Conservation (phyloP, 2,329 filamentous ascomycete species). For the Xylariaceae sp. region DNA sequence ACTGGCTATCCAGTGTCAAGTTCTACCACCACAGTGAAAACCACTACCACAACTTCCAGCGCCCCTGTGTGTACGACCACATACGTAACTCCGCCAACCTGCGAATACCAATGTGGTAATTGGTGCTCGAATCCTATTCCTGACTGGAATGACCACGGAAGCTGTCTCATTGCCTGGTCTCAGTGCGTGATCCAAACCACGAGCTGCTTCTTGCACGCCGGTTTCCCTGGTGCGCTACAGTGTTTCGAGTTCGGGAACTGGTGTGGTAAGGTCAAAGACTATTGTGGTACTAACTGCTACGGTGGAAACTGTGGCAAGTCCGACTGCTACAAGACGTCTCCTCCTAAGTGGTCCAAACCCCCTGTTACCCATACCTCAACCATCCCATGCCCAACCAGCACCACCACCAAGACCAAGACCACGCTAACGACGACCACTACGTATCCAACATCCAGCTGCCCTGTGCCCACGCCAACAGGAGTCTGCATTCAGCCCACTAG, state of each 20-base stretch:
- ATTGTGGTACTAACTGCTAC: constrained; percentile 51
- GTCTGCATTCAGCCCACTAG: constrained; percentile 61
- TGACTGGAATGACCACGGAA: constrained; percentile 51
- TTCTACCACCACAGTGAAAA: neutral
- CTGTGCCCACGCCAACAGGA: constrained; percentile 56
- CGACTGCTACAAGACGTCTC: constrained; percentile 51
- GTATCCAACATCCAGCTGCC: constrained; percentile 42
- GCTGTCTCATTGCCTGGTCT: constrained; percentile 52
- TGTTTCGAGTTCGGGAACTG: constrained; percentile 60
- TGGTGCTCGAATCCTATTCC: constrained; percentile 55
- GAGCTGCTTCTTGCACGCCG: constrained; percentile 59
- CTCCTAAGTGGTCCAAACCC: constrained; percentile 46
- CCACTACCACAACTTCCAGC: constrained; percentile 42
- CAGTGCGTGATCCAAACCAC: constrained; percentile 55
- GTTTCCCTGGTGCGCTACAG: constrained; percentile 55
- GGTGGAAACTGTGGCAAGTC: constrained; percentile 46
- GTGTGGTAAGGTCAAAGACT: constrained; percentile 54
- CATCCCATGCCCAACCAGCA: constrained; percentile 41
- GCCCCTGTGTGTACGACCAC: constrained; percentile 57
- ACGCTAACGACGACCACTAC: constrained; percentile 37
- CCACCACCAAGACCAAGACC: constrained; percentile 42
- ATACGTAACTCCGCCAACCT: constrained; percentile 52
- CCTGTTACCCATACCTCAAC: constrained; percentile 46
- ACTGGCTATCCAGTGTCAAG: neutral
- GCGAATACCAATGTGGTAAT: constrained; percentile 61